phyloP scores from a whole-genome alignment of 345 rosid genomes.

The Gossypium ekmanianum region DNA sequence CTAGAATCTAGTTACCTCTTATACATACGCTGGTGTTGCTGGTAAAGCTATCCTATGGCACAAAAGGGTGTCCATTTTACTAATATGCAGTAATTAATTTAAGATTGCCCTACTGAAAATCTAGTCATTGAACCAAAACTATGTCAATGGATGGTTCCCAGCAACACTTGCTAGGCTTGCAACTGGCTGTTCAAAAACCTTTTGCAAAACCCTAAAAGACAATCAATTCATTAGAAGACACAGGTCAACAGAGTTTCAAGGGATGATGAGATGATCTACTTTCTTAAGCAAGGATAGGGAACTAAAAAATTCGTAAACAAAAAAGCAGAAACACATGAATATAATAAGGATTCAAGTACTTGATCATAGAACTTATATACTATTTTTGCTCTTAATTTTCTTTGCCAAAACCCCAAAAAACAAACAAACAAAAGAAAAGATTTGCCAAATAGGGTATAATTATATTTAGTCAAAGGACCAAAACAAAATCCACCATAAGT shows the following conservation, averaged over 20 bases:
- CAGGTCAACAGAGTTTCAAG: not conserved
- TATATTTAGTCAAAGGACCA: not conserved
- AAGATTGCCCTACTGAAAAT: not conserved
- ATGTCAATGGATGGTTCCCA: not conserved
- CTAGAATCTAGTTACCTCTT: no score
- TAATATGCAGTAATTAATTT: not conserved
- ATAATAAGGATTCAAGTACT: not conserved
- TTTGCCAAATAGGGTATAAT: not conserved
- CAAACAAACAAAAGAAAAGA: not conserved
- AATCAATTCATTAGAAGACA: not conserved
- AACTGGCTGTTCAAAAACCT: not conserved
- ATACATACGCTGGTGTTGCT: not conserved
- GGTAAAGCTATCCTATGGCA: not conserved
- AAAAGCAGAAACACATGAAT: not conserved
- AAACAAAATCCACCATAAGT: not conserved
- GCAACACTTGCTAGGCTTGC: not conserved
- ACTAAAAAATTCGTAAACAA: not conserved
- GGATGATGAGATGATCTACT: slow-evolving; percentile 3
- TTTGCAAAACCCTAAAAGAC: slow-evolving; percentile 2
- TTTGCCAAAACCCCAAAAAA: not conserved
- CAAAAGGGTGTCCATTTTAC: not conserved
- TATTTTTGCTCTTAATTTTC: not conserved
- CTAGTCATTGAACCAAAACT: not conserved
- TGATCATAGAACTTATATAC: not conserved
- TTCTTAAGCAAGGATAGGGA: not conserved